Evolutionary conservation across 495 filamentous ascomycete species (phyloP).

Genomic region (Cercophora sp.): DNA sequence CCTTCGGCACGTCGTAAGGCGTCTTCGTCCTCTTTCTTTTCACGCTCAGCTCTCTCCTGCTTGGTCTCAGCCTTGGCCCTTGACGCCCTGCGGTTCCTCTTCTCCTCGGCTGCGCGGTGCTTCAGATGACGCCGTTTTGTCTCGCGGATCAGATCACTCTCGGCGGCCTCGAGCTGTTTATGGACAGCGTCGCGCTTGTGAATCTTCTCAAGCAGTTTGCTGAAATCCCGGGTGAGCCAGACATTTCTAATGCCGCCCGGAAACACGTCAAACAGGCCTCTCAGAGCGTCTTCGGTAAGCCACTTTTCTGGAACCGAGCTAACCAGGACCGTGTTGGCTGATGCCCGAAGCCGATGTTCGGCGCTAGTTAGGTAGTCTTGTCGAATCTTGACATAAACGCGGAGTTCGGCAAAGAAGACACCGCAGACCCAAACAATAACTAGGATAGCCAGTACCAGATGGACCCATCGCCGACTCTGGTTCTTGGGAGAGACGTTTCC

Average conservation of each 20-base stretch:
- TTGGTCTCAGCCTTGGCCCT: conserved; percentile 44
- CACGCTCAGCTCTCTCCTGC: conserved; percentile 44
- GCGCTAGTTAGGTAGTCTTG: conserved; percentile 95
- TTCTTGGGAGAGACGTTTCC: conserved; percentile 76
- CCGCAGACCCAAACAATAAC: conserved; percentile 81
- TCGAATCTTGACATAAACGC: conserved; percentile 88
- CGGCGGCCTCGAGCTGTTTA: conserved; percentile 68
- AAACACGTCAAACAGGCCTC: conserved; percentile 91
- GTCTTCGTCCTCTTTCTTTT: conserved; percentile 49
- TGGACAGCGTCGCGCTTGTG: conserved; percentile 70
- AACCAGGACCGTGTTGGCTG: conserved; percentile 91
- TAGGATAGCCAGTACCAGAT: conserved; percentile 75
- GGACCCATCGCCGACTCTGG: conserved; percentile 79
- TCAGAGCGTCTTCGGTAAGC: conserved; percentile 75
- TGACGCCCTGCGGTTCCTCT: conserved; percentile 52
- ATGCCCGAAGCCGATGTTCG: conserved; percentile 90
- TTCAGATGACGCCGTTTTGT: conserved; percentile 75
- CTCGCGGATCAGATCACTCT: conserved; percentile 75
- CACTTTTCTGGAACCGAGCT: conserved; percentile 85
- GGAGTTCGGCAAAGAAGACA: conserved; percentile 81
- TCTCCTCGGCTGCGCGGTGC: conserved; percentile 59
- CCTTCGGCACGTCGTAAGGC: conserved; percentile 61
- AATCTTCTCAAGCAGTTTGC: conserved; percentile 83
- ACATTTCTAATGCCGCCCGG: conserved; percentile 94
- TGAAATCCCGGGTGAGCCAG: conserved; percentile 92